Evolutionary conservation across 768 basidiomycete species (phyloP).

Genomic region (Lactifluus hygrophoroides): DNA sequence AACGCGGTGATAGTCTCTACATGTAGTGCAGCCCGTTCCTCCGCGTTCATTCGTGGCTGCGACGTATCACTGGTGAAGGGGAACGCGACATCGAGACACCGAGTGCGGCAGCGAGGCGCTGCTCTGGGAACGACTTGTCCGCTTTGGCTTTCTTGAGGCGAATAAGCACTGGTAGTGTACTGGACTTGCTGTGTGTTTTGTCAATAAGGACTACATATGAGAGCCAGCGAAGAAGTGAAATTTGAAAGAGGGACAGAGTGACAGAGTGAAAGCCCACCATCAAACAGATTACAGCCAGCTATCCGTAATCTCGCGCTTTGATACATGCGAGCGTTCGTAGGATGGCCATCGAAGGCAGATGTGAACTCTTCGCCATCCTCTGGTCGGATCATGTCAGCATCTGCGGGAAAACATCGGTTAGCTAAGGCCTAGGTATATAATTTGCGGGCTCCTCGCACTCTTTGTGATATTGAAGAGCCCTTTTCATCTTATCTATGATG

Average conservation of each 20-base stretch:
- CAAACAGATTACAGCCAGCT: slow-evolving; percentile 64
- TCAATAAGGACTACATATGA: not conserved
- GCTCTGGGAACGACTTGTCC: slow-evolving; percentile 68
- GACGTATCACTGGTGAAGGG: slow-evolving; percentile 29
- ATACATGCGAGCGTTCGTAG: slow-evolving; percentile 84
- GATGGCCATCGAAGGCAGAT: slow-evolving; percentile 90
- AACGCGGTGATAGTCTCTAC: slow-evolving; percentile 84
- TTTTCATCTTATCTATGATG: slow-evolving; percentile 73
- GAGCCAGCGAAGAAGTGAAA: not conserved
- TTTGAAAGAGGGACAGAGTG: not conserved
- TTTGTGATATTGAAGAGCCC: slow-evolving; percentile 73
- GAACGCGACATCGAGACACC: slow-evolving; percentile 50
- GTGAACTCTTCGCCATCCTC: slow-evolving; percentile 90
- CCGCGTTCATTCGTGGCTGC: slow-evolving; percentile 52
- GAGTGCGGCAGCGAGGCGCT: slow-evolving; percentile 55
- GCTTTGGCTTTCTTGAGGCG: slow-evolving; percentile 45
- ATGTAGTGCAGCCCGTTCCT: slow-evolving; percentile 69
- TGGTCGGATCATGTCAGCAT: slow-evolving; percentile 45
- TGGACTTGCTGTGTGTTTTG: slow-evolving; percentile 58
- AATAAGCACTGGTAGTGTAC: slow-evolving; percentile 26
- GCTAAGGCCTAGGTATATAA: slow-evolving; percentile 33
- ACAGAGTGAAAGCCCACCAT: slow-evolving; percentile 40
- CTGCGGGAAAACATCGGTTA: slow-evolving; percentile 22
- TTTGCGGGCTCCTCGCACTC: slow-evolving; percentile 79
- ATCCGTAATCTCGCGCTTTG: slow-evolving; percentile 65